Base-by-base conservation (phyloP, 2,329 filamentous ascomycete genomes). In the Paracamarosporium sp. region DNA sequence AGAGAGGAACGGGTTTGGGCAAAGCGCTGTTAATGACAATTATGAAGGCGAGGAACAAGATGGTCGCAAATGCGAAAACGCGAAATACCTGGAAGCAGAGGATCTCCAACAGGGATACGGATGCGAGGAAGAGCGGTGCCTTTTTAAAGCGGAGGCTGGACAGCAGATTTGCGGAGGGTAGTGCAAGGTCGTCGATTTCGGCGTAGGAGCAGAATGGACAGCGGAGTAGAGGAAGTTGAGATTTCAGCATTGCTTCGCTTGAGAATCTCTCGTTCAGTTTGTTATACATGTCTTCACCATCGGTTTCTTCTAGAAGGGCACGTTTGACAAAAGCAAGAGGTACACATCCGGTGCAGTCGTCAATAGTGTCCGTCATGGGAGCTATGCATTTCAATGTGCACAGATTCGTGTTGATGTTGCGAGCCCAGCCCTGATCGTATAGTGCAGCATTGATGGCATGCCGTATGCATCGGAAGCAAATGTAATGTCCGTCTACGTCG, bases 161-260 rank as follows among this genome's bases (percentile, higher is more conserved):
- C 24, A 74, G 61, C 24, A 73, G 66, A n/a, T 69, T 67, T 5
- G 59, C 59, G 24, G 62, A 62, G 1, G 70, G 61, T 6, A 72
- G 60, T 1, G 69, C 63, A 17, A 78, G 67, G 40, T 82, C 79
- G 75, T 97, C 92, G 25, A 93, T 83, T 80, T 98, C 95, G 30
- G 92, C 92, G 71, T 98, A 99, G 64, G 84, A 84, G 81, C 94
- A 99, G 72, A 96, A 97, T 0, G 93, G 93, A 69, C 95, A 98
- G 36, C 89, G 88, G 46, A 95, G 83, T 1, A 98, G 84, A 3
- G 90, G 89, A 6, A 97, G 78, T 22, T 87, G 85, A 24, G 90
- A 91, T 55, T 90, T 88, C 25, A 90, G 78, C 1, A 99, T 83
- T 20, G 83, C 87, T 66, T 96, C 91, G 56, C 90, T 89, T 3